Evolutionary conservation across 305 asterid species (phyloP), one percentile per base, ranked within the genome.

Genomic region (Ilex paraguariensis): DNA sequence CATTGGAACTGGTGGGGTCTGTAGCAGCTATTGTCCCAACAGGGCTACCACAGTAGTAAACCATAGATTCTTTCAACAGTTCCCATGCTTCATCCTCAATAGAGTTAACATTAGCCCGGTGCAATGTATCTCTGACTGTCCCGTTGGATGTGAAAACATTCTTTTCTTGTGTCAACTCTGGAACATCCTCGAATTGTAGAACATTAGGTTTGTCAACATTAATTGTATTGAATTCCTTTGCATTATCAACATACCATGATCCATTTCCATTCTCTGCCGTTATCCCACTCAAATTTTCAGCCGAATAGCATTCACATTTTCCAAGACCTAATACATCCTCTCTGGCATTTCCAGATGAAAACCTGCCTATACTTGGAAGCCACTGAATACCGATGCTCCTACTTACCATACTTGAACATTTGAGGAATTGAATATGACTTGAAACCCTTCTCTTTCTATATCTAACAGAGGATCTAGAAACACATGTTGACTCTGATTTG

Each of bases 21-120:
- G 81, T 76, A 17, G 95, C 95, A 68, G 95, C 95, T 67, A 86
- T 79, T 31, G 95, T 86, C 55, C 95, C 95, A 31, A 86, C 66
- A 31, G 95, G 95, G 69, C 75, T 79, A 68, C 81, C 73, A 74
- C 95, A 86, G 49, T 86, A 86, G 68, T 76, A 62, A 61, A 81
- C 95, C 59, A 86, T 56, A 39, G 95, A 83, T 63, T 79, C 78
- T 71, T 63, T 75, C 56, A 86, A 74, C 40, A 83, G 63, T 49
- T 72, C 85, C 95, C 90, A 86, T 33, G 88, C 95, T 75, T 86
- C 90, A 45, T 86, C 86, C 74, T 83, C 95, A 32, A 81, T 59
- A 57, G 85, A 68, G 67, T 69, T 70, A 8, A 70, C 62, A 62
- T 48, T 63, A 51, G n/a, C 66, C 66, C 61, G 73, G 51, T 31